Conservation (phyloP, 352 stramenopile genomes). For the Pythium chondricola region DNA sequence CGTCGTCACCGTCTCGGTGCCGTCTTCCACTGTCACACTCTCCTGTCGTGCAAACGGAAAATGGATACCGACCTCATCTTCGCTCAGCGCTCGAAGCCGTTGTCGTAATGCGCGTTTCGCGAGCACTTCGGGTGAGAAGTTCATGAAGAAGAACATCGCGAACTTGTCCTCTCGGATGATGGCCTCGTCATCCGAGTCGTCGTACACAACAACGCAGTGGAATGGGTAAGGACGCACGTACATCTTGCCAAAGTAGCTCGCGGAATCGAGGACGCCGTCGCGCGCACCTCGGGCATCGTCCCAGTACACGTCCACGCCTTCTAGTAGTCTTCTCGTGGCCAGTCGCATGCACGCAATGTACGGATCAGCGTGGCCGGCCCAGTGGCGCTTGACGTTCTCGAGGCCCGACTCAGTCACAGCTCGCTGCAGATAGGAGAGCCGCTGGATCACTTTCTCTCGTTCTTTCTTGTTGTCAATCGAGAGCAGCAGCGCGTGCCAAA, state of each 20-base stretch:
- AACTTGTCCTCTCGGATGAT: slow-evolving; percentile 33
- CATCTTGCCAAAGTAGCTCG: slow-evolving; percentile 44
- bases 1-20: slow-evolving; percentile 18
- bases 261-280: slow-evolving; percentile 30
- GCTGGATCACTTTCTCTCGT: slow-evolving; percentile 14
- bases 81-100: slow-evolving; percentile 29
- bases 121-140: slow-evolving; percentile 26
- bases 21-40: slow-evolving; percentile 29
- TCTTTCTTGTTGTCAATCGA: slow-evolving; percentile 14
- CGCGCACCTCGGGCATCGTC: slow-evolving; percentile 21
- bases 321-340: slow-evolving; percentile 19
- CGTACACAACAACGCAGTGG: slow-evolving; percentile 41
- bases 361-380: slow-evolving; percentile 20
- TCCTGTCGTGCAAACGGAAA: slow-evolving; percentile 32
- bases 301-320: slow-evolving; percentile 47
- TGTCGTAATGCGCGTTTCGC: slow-evolving; percentile 22
- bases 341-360: slow-evolving; percentile 27
- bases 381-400: slow-evolving; percentile 30
- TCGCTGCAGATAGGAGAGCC: slow-evolving; percentile 25
- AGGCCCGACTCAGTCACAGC: slow-evolving; percentile 26
- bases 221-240: slow-evolving; percentile 44
- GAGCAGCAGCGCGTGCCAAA: slow-evolving; percentile 34
- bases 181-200: slow-evolving; percentile 36
- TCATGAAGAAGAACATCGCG: slow-evolving; percentile 21
- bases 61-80: slow-evolving; percentile 9